Conservation (phyloP, 345 rosid species). For the Dovyalis caffra region DNA sequence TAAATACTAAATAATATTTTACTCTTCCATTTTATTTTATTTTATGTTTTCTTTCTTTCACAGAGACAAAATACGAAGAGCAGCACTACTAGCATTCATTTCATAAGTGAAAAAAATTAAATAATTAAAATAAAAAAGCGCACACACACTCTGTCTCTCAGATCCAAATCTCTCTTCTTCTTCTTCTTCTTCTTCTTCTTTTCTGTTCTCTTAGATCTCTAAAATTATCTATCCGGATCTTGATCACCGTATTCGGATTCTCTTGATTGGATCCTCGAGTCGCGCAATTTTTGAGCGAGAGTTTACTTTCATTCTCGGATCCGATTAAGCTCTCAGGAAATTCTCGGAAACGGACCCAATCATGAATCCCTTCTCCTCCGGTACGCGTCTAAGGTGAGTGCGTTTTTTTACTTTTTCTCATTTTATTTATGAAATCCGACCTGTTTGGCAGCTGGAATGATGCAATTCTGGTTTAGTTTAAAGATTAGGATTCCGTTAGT, state of each 20-base stretch:
- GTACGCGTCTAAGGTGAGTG: slow-evolving; percentile 89
- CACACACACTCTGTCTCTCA: slow-evolving; percentile 15
- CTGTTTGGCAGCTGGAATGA: background rate
- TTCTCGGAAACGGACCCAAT: slow-evolving; percentile 42
- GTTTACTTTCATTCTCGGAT: slow-evolving; percentile 27
- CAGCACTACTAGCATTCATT: background rate
- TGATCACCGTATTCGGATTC: slow-evolving; percentile 21
- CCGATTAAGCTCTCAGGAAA: slow-evolving; percentile 28
- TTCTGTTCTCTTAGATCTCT: slow-evolving; percentile 28
- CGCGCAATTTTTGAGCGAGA: background rate
- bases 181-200: background rate
- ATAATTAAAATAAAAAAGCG: background rate
- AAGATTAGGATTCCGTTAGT: too few species aligned
- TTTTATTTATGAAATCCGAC: background rate
- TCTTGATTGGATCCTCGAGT: background rate
- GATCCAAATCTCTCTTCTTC: slow-evolving; percentile 52
- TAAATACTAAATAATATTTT: background rate
- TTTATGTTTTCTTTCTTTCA: background rate
- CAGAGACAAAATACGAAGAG: background rate
- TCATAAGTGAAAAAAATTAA: background rate
- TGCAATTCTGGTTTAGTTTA: slow-evolving; percentile 4
- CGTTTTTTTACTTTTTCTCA: slow-evolving; percentile 4
- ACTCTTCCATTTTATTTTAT: background rate
- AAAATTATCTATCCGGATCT: slow-evolving; percentile 34
- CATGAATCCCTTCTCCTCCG: slow-evolving; percentile 98